Conservation (phyloP, 23 red algal genomes). For the Gracilariopsis chorda region DNA sequence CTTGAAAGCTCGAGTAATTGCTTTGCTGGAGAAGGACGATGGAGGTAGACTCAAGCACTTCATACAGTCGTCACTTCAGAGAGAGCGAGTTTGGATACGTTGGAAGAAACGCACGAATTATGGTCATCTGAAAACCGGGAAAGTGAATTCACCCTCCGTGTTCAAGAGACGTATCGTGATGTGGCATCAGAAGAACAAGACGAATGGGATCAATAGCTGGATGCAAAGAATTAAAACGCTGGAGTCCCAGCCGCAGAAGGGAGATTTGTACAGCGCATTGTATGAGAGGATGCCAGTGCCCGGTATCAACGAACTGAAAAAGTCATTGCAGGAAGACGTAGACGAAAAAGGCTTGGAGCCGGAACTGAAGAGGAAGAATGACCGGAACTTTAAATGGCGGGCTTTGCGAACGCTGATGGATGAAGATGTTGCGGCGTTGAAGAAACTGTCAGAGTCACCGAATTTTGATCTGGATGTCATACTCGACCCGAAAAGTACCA, state of each 20-base stretch:
- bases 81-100: conserved; percentile 34
- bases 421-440: not conserved
- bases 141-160: not conserved
- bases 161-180: conserved; percentile 43
- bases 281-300: not conserved
- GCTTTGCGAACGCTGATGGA: conserved; percentile 29
- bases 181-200: conserved; percentile 15
- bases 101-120: conserved; percentile 46
- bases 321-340: conserved; percentile 30
- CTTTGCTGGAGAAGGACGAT: not conserved
- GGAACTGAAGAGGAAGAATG: conserved; percentile 33
- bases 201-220: not conserved
- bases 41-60: conserved; percentile 9
- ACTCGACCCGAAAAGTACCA: not conserved
- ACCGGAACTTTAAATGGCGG: conserved; percentile 49
- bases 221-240: not conserved
- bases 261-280: not conserved
- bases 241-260: not conserved
- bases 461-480: not conserved
- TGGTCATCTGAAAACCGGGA: not conserved
- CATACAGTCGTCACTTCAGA: conserved; percentile 1
- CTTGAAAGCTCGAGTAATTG: not conserved
- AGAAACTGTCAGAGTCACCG: not conserved
- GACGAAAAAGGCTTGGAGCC: conserved; percentile 8
- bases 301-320: not conserved